These are phyloP conservation scores for Jatropha multifida DNA, from an alignment of 441 rosid species.

Conservation along the genomic window DNA sequence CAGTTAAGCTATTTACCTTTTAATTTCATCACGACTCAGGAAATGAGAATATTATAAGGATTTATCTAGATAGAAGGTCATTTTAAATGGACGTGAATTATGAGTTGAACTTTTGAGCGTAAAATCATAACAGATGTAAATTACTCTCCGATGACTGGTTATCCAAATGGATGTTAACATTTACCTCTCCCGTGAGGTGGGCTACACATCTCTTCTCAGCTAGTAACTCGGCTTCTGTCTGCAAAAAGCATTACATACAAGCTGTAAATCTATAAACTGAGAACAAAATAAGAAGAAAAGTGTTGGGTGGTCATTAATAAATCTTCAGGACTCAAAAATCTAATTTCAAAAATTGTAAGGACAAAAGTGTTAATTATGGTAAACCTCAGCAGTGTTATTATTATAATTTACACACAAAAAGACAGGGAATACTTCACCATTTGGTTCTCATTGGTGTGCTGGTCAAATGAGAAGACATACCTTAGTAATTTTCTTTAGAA, in stretches of 20 bases:
- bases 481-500: constrained; percentile 69
- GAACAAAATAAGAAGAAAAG: too few relatives aligned
- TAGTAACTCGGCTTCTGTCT: constrained; percentile 86
- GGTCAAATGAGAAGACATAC: constrained; percentile 29
- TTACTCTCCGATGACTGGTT: too few relatives aligned
- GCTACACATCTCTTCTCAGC: constrained; percentile 97
- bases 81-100: too few relatives aligned
- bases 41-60: not conserved
- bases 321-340: too few relatives aligned
- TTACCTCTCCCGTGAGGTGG: constrained; percentile 90
- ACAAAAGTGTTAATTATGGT: too few relatives aligned
- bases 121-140: too few relatives aligned
- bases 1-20: constrained; percentile 16
- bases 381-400: too few relatives aligned
- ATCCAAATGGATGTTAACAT: not conserved
- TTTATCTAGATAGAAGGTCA: too few relatives aligned
- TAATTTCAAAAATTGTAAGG: too few relatives aligned
- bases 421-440: not conserved
- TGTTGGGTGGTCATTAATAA: too few relatives aligned
- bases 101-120: too few relatives aligned
- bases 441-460: not conserved
- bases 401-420: not conserved
- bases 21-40: not conserved
- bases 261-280: not conserved
- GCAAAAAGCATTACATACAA: constrained; percentile 19